These are phyloP conservation scores for Solanum ahanhuiri DNA, from an alignment of 257 asterid genomes.

Conservation along the genomic window DNA sequence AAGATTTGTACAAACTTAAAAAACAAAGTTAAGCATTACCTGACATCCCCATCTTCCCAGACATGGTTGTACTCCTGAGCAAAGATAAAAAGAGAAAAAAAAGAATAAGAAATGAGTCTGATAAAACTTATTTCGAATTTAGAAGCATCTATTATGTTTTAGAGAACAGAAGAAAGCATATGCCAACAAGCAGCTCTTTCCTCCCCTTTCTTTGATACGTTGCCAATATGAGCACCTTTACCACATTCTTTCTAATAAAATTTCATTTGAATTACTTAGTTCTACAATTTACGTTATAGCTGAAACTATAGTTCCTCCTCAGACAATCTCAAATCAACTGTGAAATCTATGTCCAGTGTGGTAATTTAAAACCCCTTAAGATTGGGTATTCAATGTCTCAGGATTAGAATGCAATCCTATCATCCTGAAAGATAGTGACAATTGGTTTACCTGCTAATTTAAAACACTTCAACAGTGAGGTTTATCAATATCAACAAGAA, in stretches of 20 bases:
- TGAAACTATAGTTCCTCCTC: not conserved
- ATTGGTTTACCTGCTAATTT: not conserved
- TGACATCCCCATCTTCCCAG: conserved; percentile 98
- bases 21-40: conserved; percentile 33
- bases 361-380: not conserved
- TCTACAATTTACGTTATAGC: not conserved
- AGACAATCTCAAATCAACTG: not conserved
- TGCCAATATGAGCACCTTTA: not conserved
- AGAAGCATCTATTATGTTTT: not conserved
- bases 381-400: not conserved
- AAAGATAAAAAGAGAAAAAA: conserved; percentile 3
- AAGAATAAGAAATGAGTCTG: not conserved
- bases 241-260: not conserved
- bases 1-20: not conserved
- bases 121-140: not conserved
- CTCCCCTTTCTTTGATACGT: not conserved
- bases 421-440: not conserved
- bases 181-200: not conserved
- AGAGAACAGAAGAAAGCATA: conserved; percentile 1
- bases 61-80: conserved; percentile 75
- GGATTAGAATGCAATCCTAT: not conserved
- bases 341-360: not conserved
- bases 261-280: not conserved
- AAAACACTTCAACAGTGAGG: not conserved
- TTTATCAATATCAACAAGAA: not conserved